Evolutionary conservation across 2,329 filamentous ascomycete species (phyloP).

Genomic region (Blastomyces emzantsi): DNA sequence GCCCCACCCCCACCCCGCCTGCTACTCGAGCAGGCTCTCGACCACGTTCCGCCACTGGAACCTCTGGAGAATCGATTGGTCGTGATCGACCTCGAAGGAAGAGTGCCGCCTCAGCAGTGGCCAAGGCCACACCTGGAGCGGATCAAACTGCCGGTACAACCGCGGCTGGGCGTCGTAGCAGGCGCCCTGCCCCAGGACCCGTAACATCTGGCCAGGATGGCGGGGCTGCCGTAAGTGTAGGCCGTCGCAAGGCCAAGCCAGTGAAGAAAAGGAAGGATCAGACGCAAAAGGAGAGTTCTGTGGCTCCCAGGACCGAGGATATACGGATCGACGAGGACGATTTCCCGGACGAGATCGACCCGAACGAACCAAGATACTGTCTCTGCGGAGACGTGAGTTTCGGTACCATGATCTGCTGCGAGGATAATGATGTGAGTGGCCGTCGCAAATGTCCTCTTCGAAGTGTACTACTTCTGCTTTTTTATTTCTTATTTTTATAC

Average conservation of each 20-base stretch:
- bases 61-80: constrained; percentile 11
- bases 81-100: constrained; percentile 32
- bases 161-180: constrained; percentile 41
- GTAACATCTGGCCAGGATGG: constrained; percentile 50
- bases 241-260: constrained; percentile 49
- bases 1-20: constrained; percentile 19
- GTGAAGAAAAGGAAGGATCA: constrained; percentile 38
- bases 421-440: constrained; percentile 47
- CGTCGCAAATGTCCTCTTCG: constrained; percentile 8
- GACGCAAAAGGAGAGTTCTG: constrained; percentile 20
- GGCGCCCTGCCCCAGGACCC: constrained; percentile 51
- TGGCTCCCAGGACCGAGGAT: constrained; percentile 26
- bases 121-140: constrained; percentile 28
- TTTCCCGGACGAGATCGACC: constrained; percentile 46
- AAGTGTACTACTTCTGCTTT: constrained; percentile 19
- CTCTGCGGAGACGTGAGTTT: constrained; percentile 56
- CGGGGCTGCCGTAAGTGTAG: constrained; percentile 53
- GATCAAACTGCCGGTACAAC: constrained; percentile 26
- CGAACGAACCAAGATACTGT: constrained; percentile 56
- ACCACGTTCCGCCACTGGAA: constrained; percentile 15
- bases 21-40: constrained; percentile 22
- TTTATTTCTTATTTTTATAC: constrained; percentile 6
- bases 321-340: constrained; percentile 41
- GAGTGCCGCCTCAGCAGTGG: constrained; percentile 34
- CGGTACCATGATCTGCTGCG: constrained; percentile 57